Evolutionary conservation across 495 filamentous ascomycete species (phyloP), one percentile per base, ranked within the genome.

Genomic region (Daldinia grandis): DNA sequence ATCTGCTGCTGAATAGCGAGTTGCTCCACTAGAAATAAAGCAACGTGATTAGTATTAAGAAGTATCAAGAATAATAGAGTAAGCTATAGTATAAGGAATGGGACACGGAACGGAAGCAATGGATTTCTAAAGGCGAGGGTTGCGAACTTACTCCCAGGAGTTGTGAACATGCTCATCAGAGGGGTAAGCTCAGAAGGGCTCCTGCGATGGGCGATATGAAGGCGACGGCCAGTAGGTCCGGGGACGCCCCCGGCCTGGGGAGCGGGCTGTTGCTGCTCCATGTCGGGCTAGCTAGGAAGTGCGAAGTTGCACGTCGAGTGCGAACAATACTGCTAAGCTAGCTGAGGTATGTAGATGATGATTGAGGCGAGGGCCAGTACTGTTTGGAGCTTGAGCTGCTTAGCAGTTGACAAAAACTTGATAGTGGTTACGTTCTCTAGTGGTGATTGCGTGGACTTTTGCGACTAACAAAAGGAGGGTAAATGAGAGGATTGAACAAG

Each of bases 1-100:
- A 98, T 98, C 81, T 99, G 95, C 84, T 98, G 95, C 80, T 97
- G 95, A 80, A 99, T 92, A 76, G 95, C 94, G 73, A 98, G 87
- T 90, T 98, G 96, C 86, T 98, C 95, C 93, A 97, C 93, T 95
- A 71, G 31, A 59, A 69, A 66, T 50, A 69, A 64, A 69, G 66
- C 62, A 15, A 19, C 10, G 50, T 31, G 17, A 72, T 81, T 69
- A 83, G 81, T 35, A 35, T 35, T 12, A 35, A 35, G 33, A 14
- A 14, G 31, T 75, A 65, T 64, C 37, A 57, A 37, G 53, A 42
- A 63, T n/a, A 28, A n/a, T 21, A 47, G 38, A 37, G 14, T 15
- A 30, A 24, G 50, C 28, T 33, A 30, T 55, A 19, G 30, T 56
- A 31, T n/a, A 62, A 30, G 19, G 33, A 51, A 40, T 35, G 19